Conservation (phyloP, 805 yeast species). For the Metschnikowia lunata region DNA sequence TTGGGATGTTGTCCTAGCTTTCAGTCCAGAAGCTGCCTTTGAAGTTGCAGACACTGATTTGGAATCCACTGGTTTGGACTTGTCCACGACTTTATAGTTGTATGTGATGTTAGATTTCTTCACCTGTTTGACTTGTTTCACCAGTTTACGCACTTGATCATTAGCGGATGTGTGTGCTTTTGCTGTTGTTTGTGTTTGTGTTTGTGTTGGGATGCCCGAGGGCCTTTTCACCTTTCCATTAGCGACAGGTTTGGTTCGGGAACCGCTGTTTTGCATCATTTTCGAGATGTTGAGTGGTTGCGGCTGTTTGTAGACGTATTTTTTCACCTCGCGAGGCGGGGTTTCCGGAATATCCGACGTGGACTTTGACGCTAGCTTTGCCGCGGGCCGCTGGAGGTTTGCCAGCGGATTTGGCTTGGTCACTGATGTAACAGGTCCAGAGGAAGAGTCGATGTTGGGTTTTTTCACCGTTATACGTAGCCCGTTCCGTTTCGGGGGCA, state of each 20-base stretch:
- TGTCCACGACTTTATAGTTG: slow-evolving; percentile 21
- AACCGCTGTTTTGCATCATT: slow-evolving; percentile 24
- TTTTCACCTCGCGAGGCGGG: slow-evolving; percentile 12
- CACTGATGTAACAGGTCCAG: neutral
- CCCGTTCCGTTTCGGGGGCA: slow-evolving; percentile 16
- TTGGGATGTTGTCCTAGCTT: neutral
- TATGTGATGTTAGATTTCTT: slow-evolving; percentile 31
- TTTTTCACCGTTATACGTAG: neutral
- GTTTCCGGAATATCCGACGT: slow-evolving; percentile 21
- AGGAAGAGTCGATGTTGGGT: neutral
- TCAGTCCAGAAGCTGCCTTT: neutral
- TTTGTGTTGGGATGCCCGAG: slow-evolving; percentile 4
- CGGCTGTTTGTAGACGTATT: slow-evolving; percentile 36
- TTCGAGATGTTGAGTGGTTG: slow-evolving; percentile 34
- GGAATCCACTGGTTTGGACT: slow-evolving; percentile 9
- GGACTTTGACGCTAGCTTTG: slow-evolving; percentile 18
- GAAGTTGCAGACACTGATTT: neutral
- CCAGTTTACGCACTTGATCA: slow-evolving; percentile 1
- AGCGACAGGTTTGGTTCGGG: slow-evolving; percentile 1
- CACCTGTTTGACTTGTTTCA: slow-evolving; percentile 4
- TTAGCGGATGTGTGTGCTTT: slow-evolving; percentile 7
- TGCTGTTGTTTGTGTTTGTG: slow-evolving; percentile 2
- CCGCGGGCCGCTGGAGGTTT: neutral
- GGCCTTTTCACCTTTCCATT: slow-evolving; percentile 1
- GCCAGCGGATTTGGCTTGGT: neutral